These are phyloP conservation scores for Talaromyces ruber DNA, from an alignment of 495 filamentous ascomycete genomes.

Conservation along the genomic window DNA sequence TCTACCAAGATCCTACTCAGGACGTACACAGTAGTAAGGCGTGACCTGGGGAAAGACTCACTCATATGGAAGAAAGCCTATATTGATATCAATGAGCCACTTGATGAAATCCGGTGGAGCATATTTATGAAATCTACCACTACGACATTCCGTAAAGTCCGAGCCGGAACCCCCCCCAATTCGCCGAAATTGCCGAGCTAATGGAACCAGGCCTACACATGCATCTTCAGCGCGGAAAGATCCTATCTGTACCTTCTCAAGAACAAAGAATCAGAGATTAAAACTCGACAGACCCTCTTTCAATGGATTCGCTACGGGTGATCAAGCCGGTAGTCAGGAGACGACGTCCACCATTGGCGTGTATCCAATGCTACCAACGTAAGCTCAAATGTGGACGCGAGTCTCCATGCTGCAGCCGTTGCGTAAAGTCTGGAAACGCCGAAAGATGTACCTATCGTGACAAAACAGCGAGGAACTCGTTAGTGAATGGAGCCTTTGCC, in stretches of 20 bases:
- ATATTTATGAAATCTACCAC: too few relatives aligned
- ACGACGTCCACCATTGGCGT: constrained; percentile 2
- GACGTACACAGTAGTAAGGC: too few relatives aligned
- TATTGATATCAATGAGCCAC: too few relatives aligned
- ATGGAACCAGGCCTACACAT: neutral
- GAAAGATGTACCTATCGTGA: constrained; percentile 7
- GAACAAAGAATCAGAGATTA: neutral
- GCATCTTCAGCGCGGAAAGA: neutral
- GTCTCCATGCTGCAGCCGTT: constrained; percentile 2
- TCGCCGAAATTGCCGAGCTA: constrained; percentile 2
- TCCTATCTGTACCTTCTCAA: neutral
- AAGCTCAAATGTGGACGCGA: constrained; percentile 4
- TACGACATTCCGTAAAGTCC: too few relatives aligned
- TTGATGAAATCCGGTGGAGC: too few relatives aligned
- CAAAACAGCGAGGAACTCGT: neutral
- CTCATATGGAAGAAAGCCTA: too few relatives aligned
- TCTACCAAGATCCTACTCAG: too few relatives aligned
- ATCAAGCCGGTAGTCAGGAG: neutral
- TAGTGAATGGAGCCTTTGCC: neutral
- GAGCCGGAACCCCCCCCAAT: neutral
- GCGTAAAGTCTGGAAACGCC: constrained; percentile 8
- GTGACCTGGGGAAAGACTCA: too few relatives aligned
- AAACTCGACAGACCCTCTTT: neutral
- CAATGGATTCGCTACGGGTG: neutral
- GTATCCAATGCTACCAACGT: constrained; percentile 2